Conservation (phyloP, 2,329 filamentous ascomycete genomes). For the Ustulina deusta region DNA sequence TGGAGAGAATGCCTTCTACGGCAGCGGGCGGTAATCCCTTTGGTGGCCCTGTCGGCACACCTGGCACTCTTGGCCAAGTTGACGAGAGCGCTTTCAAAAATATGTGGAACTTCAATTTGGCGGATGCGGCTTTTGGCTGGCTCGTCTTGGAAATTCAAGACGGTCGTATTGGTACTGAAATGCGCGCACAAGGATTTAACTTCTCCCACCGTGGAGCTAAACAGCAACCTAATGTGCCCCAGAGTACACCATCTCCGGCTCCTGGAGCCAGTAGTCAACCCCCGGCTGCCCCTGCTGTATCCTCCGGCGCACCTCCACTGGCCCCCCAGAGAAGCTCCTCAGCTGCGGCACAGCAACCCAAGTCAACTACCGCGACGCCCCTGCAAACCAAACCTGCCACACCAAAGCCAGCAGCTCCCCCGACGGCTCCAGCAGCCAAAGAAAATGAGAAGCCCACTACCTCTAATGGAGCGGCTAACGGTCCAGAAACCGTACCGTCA, state of each 20-base stretch:
- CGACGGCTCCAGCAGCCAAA: constrained; percentile 58
- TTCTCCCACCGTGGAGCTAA: constrained; percentile 96
- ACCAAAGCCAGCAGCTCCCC: constrained; percentile 58
- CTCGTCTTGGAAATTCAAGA: constrained; percentile 94
- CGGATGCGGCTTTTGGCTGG: constrained; percentile 97
- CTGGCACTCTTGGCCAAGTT: constrained; percentile 82
- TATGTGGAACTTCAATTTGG: constrained; percentile 99
- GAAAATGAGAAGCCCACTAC: constrained; percentile 68
- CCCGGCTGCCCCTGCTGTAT: constrained; percentile 48
- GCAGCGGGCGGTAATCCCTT: constrained; percentile 98
- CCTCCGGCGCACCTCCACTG: constrained; percentile 48
- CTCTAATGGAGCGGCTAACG: constrained; percentile 66
- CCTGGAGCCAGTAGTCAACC: constrained; percentile 50
- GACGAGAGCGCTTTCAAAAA: constrained; percentile 99
- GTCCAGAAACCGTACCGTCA: constrained; percentile 65
- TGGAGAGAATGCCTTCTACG: constrained; percentile 97
- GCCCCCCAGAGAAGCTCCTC: constrained; percentile 54
- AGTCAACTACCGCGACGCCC: constrained; percentile 59
- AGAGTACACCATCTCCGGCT: constrained; percentile 54
- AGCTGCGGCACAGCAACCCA: constrained; percentile 54
- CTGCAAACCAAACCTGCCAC: constrained; percentile 61
- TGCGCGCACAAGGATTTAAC: constrained; percentile 99
- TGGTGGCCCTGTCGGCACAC: constrained; percentile 82
- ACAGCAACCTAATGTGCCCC: constrained; percentile 64
- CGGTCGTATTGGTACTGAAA: constrained; percentile 96